Conservation (phyloP, 1,139 yeast species). For the Hyphopichia pseudoburtonii region DNA sequence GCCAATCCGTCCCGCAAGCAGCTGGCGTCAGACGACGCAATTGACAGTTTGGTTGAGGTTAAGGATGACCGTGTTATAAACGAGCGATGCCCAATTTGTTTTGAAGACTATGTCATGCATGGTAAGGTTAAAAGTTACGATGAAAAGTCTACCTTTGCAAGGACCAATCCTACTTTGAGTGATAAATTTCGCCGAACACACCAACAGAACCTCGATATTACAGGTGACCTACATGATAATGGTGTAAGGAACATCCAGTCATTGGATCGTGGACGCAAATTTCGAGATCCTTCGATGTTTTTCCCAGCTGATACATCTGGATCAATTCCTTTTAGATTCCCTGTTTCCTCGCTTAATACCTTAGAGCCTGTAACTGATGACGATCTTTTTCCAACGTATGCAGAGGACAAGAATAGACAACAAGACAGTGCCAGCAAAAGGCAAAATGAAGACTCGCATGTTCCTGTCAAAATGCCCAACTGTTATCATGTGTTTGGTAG, state of each 20-base stretch:
- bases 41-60: slow-evolving; percentile 32
- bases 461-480: slow-evolving; percentile 44
- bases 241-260: slow-evolving; percentile 5
- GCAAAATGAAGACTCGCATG: slow-evolving; percentile 25
- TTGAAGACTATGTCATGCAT: slow-evolving; percentile 38
- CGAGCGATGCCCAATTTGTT: slow-evolving; percentile 45
- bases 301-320: slow-evolving; percentile 39
- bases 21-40: slow-evolving; percentile 44
- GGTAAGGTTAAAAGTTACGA: slow-evolving; percentile 1
- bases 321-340: slow-evolving; percentile 31
- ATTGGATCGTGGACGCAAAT: slow-evolving; percentile 11
- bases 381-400: too few relatives aligned
- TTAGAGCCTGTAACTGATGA: slow-evolving; percentile 23
- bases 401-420: slow-evolving; percentile 12
- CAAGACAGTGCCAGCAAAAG: slow-evolving; percentile 13
- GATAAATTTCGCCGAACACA: background rate
- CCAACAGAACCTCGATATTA: background rate
- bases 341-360: slow-evolving; percentile 28
- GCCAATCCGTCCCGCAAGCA: slow-evolving; percentile 21
- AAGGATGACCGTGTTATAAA: slow-evolving; percentile 18
- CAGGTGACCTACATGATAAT: background rate
- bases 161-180: background rate
- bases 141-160: background rate
- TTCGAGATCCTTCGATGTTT: slow-evolving; percentile 40
- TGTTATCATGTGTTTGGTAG: slow-evolving; percentile 46